Base-by-base conservation (phyloP, 495 filamentous ascomycete species). In the Chaetomium tenue region DNA sequence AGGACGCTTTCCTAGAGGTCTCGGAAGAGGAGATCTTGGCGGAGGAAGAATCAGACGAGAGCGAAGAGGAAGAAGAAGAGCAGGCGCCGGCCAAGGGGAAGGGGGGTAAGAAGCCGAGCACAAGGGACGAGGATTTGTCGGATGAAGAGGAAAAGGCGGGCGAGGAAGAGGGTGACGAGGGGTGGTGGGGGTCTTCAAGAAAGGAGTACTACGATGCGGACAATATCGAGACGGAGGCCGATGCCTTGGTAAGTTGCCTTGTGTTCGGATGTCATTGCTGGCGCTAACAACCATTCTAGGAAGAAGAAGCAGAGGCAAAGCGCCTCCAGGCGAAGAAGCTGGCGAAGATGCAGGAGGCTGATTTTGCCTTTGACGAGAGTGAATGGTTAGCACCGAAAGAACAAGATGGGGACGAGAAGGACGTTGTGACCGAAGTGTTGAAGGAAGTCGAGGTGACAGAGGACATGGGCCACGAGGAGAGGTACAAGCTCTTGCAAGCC, bases 201-300 rank as follows among this genome's bases (percentile, higher is more conserved):
- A 89, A 89, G 64, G 92, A 95, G 64, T 93, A 97, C 74, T 98
- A 98, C 76, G 83, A 96, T 79, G 90, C 91, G 40, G 91, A 96
- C 70, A 82, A 84, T 23, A 95, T 94, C 60, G 90, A 95, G 74
- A 97, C 91, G 7, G 93, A 97, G 74, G 87, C 87, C 58, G 93
- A 96, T 81, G 93, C 93, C 1, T 74, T 94, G 61, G 70, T 72
- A 66, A 13, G 70, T 64, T 61, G 42, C 5, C 11, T 54, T 33
- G n/a, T 53, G 3, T 6, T 7, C 12, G 11, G 5, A 9, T 25
- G 15, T n/a, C 51, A 47, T 3, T 23, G n/a, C 1, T 15, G 26
- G 25, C 16, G 26, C 64, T 70, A 20, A 66, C 15, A 40, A 8
- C 5, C 26, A 20, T 40, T 58, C 26, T 50, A 72, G 70, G 92